A percentile compares a stretch with the other conserved stretches of the same genome.
phyloP scores from a whole-genome alignment of 2,329 filamentous ascomycete genomes.

The Fusarium coffeatum region DNA sequence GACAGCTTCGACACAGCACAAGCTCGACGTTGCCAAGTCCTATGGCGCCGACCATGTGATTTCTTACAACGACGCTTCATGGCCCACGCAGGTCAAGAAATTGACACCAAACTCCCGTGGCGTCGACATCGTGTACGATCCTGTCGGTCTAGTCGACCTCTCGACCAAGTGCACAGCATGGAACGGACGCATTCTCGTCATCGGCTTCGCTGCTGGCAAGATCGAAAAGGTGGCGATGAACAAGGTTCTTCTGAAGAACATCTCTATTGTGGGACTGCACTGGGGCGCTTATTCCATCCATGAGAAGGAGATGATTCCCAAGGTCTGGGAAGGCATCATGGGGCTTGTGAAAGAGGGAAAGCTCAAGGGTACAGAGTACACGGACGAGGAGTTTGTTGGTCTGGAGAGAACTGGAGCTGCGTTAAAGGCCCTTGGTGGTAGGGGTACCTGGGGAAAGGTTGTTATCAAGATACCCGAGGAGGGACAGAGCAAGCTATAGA shows the following conservation, averaged over 20 bases:
- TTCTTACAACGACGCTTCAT: conserved; percentile 75
- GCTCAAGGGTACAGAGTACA: conserved; percentile 84
- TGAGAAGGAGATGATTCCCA: conserved; percentile 75
- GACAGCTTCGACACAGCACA: conserved; percentile 83
- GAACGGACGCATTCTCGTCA: conserved; percentile 88
- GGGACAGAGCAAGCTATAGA: conserved; percentile 66
- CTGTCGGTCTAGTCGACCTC: conserved; percentile 88
- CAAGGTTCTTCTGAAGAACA: conserved; percentile 92
- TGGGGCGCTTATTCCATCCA: conserved; percentile 87
- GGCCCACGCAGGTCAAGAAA: conserved; percentile 77
- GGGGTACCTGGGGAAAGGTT: conserved; percentile 96
- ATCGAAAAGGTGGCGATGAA: conserved; percentile 96
- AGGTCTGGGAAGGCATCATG: conserved; percentile 87
- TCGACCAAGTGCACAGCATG: conserved; percentile 92
- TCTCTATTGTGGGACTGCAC: conserved; percentile 87
- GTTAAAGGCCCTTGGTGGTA: conserved; percentile 78
- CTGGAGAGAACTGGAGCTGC: conserved; percentile 83
- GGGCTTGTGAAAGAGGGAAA: conserved; percentile 81
- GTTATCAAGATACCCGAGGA: conserved; percentile 85
- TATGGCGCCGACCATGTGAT: conserved; percentile 89
- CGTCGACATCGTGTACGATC: conserved; percentile 95
- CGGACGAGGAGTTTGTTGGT: conserved; percentile 83
- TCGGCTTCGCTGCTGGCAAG: conserved; percentile 80
- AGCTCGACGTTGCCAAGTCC: conserved; percentile 79
- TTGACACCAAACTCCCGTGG: conserved; percentile 78